A percentile compares a stretch with the other conserved stretches of the same genome.
phyloP scores from a whole-genome alignment of 2,329 filamentous ascomycete species.

The Aureobasidium mangrovei region DNA sequence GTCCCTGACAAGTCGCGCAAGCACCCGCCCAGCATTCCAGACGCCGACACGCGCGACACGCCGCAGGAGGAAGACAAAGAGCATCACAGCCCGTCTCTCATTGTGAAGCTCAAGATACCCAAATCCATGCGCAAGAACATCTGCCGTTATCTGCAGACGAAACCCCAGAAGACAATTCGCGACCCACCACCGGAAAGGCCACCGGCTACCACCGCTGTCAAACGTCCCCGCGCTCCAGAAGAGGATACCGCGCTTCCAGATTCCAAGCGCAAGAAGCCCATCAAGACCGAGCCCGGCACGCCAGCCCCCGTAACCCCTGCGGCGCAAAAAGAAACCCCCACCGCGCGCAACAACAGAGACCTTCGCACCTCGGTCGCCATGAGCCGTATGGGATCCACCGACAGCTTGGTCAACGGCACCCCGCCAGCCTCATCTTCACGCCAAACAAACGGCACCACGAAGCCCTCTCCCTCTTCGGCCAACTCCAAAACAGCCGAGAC shows the following conservation, averaged over 20 bases:
- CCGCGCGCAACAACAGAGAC: conserved; percentile 21
- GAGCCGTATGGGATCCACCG: conserved; percentile 15
- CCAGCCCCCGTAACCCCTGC: not conserved
- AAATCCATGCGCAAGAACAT: conserved; percentile 14
- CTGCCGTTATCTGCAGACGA: conserved; percentile 10
- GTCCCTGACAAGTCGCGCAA: conserved; percentile 4
- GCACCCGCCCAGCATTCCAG: not conserved
- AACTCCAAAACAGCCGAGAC: conserved; percentile 25
- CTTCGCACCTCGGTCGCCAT: conserved; percentile 19
- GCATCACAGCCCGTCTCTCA: not conserved
- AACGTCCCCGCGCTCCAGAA: conserved; percentile 8
- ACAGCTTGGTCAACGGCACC: conserved; percentile 11
- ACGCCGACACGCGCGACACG: conserved; percentile 5
- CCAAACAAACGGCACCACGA: conserved; percentile 14
- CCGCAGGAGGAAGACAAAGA: conserved; percentile 2
- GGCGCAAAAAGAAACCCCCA: conserved; percentile 20
- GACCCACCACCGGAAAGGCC: conserved; percentile 10
- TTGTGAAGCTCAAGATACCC: conserved; percentile 13
- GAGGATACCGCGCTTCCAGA: conserved; percentile 17
- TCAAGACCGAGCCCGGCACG: not conserved
- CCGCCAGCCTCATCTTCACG: conserved; percentile 2
- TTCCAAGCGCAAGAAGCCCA: conserved; percentile 21
- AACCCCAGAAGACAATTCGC: conserved; percentile 8
- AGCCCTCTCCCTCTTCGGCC: conserved; percentile 19
- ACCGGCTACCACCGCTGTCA: conserved; percentile 7